Percentiles rank a stretch among this genome's conserved stretches.
phyloP scores from a whole-genome alignment of 2,329 filamentous ascomycete species.

The Talaromyces sp. region DNA sequence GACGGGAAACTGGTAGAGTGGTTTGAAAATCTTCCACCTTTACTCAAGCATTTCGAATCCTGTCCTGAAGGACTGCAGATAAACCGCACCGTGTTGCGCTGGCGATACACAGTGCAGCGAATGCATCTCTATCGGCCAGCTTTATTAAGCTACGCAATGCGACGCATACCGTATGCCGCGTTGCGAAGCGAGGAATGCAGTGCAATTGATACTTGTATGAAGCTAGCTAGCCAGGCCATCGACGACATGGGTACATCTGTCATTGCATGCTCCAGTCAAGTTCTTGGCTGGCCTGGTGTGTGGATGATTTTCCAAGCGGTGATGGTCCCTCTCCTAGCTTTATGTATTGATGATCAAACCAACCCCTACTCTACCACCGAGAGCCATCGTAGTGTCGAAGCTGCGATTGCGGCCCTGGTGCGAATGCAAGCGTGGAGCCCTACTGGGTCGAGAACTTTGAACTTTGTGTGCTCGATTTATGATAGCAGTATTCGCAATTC shows the following conservation, averaged over 20 bases:
- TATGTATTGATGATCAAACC: conserved; percentile 50
- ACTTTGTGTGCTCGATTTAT: conserved; percentile 61
- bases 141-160: conserved; percentile 60
- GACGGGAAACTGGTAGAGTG: conserved; percentile 66
- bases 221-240: conserved; percentile 65
- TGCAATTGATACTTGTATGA: conserved; percentile 63
- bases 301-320: conserved; percentile 78
- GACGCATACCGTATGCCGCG: conserved; percentile 47
- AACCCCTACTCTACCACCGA: conserved; percentile 57
- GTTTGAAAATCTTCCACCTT: conserved; percentile 65
- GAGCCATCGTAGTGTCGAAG: conserved; percentile 47
- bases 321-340: conserved; percentile 70
- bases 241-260: conserved; percentile 57
- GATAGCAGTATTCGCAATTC: conserved; percentile 43
- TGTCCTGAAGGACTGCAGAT: conserved; percentile 67
- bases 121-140: conserved; percentile 71
- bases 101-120: conserved; percentile 73
- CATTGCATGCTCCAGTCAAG: conserved; percentile 67
- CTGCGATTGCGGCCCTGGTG: conserved; percentile 28
- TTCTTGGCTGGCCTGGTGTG: conserved; percentile 74
- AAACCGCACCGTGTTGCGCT: conserved; percentile 71
- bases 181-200: conserved; percentile 58
- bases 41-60: conserved; percentile 59
- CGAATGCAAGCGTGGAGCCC: conserved; percentile 62
- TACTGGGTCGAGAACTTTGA: conserved; percentile 57